Conservation (phyloP, 2,329 filamentous ascomycete genomes). For the Colletotrichum agaves region DNA sequence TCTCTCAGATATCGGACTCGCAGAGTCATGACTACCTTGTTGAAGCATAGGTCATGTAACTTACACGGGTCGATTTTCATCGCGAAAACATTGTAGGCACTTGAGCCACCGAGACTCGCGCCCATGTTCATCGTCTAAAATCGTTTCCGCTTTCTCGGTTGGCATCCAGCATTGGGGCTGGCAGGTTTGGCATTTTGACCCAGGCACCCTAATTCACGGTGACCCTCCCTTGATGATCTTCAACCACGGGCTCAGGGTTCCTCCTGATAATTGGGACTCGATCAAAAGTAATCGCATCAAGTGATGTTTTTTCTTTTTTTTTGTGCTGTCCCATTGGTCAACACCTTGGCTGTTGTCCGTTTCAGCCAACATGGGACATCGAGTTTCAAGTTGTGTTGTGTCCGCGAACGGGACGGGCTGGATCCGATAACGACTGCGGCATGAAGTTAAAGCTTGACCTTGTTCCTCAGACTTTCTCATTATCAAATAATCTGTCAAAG, state of each 20-base stretch:
- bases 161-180: slow-evolving; percentile 13
- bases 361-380: slow-evolving; percentile 40
- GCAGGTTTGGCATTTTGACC: slow-evolving; percentile 15
- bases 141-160: neutral
- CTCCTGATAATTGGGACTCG: slow-evolving; percentile 2
- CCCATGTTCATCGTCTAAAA: neutral
- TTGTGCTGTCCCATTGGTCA: slow-evolving; percentile 13
- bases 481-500: neutral
- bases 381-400: slow-evolving; percentile 42
- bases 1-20: too few species aligned
- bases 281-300: neutral
- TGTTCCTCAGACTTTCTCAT: neutral
- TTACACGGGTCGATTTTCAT: neutral
- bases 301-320: neutral
- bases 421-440: slow-evolving; percentile 38
- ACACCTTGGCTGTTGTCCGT: slow-evolving; percentile 30
- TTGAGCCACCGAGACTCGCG: neutral
- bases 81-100: neutral
- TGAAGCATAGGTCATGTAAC: too few species aligned
- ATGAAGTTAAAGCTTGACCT: slow-evolving; percentile 34
- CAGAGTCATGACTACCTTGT: too few species aligned
- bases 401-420: slow-evolving; percentile 42
- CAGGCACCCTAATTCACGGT: slow-evolving; percentile 16
- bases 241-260: slow-evolving; percentile 26
- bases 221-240: slow-evolving; percentile 17